These are phyloP conservation scores for Gastrolobium villosum DNA, from an alignment of 306 rosid species.

Conservation along the genomic window DNA sequence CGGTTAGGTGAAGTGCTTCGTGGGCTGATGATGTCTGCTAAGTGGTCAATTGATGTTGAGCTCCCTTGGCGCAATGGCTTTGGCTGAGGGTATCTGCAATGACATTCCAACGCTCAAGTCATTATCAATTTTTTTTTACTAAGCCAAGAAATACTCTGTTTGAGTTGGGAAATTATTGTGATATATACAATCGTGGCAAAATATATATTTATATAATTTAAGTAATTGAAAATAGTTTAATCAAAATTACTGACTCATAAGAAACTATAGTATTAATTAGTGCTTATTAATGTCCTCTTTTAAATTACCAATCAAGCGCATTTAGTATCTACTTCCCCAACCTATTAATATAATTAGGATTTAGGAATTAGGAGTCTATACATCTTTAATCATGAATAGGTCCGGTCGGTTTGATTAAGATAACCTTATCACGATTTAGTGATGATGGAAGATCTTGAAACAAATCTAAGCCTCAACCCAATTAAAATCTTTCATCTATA, in stretches of 20 bases:
- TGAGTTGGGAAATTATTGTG: not conserved
- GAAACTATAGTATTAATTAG: not conserved
- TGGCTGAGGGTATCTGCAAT: too few relatives aligned
- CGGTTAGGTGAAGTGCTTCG: too few relatives aligned
- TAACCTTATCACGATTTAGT: slow-evolving; percentile 46
- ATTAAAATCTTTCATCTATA: slow-evolving; percentile 55
- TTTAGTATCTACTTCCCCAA: not conserved
- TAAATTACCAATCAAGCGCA: not conserved
- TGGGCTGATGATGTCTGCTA: too few relatives aligned
- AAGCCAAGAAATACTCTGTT: not conserved
- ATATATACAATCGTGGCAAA: not conserved
- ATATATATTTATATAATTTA: not conserved
- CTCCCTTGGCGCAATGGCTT: too few relatives aligned
- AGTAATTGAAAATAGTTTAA: not conserved
- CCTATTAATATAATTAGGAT: not conserved
- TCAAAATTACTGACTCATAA: not conserved
- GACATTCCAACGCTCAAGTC: too few relatives aligned
- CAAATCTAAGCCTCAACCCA: slow-evolving; percentile 50
- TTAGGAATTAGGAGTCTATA: not conserved
- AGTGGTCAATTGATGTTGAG: too few relatives aligned
- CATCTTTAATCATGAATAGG: not conserved
- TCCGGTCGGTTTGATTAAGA: not conserved
- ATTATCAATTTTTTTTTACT: not conserved
- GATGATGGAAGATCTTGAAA: slow-evolving; percentile 59
- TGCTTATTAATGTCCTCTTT: not conserved